Conservation (phyloP, 1,139 yeast genomes). For the Candida pseudoviswanathii region DNA sequence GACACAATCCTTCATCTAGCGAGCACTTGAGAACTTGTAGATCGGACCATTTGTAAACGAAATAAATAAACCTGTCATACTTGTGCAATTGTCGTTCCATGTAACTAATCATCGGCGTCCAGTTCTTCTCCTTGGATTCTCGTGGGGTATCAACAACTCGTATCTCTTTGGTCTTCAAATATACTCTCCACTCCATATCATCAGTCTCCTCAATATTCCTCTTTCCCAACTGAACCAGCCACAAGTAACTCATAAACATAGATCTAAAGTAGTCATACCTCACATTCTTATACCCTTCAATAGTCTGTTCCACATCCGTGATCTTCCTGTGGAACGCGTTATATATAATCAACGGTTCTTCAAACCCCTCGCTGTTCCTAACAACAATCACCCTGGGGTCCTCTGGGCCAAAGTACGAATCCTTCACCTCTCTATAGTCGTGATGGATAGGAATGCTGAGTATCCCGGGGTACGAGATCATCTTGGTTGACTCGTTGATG, state of each 20-base stretch:
- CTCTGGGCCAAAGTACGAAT: constrained; percentile 45
- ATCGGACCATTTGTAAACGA: constrained; percentile 32
- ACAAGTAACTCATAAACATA: constrained; percentile 42
- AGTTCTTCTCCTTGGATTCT: constrained; percentile 26
- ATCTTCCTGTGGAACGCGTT: constrained; percentile 29
- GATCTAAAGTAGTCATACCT: constrained; percentile 26
- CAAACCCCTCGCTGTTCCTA: constrained; percentile 31
- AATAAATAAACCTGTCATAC: constrained; percentile 11
- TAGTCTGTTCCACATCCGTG: constrained; percentile 15
- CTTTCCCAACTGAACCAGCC: constrained; percentile 41
- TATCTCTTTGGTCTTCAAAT: constrained; percentile 31
- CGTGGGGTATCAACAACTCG: constrained; percentile 18
- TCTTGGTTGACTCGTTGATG: constrained; percentile 11
- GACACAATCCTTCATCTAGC: constrained; percentile 24
- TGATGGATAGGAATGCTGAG: constrained; percentile 33
- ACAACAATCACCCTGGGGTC: constrained; percentile 46
- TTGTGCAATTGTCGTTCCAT: constrained; percentile 20
- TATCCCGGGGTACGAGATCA: constrained; percentile 26
- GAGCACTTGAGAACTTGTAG: constrained; percentile 30
- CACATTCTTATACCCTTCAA: background rate
- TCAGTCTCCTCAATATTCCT: constrained; percentile 24
- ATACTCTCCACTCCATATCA: constrained; percentile 19
- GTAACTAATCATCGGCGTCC: constrained; percentile 33
- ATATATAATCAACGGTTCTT: constrained; percentile 33
- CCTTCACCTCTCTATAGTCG: constrained; percentile 23